A percentile compares a stretch with the other conserved stretches of the same genome.
phyloP scores from a whole-genome alignment of 78 protist species.

The Dictyostelium intermedium region DNA sequence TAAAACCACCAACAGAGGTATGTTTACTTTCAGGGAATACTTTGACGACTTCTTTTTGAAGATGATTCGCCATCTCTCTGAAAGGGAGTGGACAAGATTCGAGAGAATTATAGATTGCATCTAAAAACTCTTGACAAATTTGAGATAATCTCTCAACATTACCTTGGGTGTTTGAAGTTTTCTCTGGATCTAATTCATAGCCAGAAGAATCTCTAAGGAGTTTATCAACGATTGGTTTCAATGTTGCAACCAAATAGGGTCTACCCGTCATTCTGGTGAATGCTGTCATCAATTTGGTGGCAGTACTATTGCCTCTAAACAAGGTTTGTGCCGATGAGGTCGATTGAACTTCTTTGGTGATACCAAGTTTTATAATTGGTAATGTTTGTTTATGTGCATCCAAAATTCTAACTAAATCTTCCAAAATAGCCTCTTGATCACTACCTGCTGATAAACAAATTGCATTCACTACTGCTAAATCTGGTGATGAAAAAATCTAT shows the following conservation, averaged over 20 bases:
- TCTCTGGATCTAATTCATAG: slow-evolving; percentile 72
- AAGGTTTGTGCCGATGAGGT: slow-evolving; percentile 57
- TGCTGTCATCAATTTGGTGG: slow-evolving; percentile 71
- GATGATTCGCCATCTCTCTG: slow-evolving; percentile 78
- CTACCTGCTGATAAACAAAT: slow-evolving; percentile 75
- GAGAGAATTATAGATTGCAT: slow-evolving; percentile 33
- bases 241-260: slow-evolving; percentile 37
- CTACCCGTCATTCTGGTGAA: slow-evolving; percentile 80
- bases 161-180: slow-evolving; percentile 41
- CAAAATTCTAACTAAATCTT: slow-evolving; percentile 60
- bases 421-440: slow-evolving; percentile 63
- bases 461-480: slow-evolving; percentile 74
- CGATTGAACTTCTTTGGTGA: slow-evolving; percentile 33
- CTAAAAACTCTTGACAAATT: slow-evolving; percentile 65
- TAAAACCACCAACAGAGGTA: slow-evolving; percentile 82
- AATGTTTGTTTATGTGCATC: slow-evolving; percentile 79
- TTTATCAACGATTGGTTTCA: slow-evolving; percentile 62
- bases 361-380: slow-evolving; percentile 74
- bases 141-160: slow-evolving; percentile 38
- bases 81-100: slow-evolving; percentile 58
- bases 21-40: slow-evolving; percentile 73
- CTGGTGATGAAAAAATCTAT: slow-evolving; percentile 68
- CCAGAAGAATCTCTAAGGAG: slow-evolving; percentile 44
- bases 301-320: slow-evolving; percentile 64
- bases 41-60: slow-evolving; percentile 71